These are phyloP conservation scores for Solanum chaucha DNA, from an alignment of 257 asterid genomes.

Conservation along the genomic window DNA sequence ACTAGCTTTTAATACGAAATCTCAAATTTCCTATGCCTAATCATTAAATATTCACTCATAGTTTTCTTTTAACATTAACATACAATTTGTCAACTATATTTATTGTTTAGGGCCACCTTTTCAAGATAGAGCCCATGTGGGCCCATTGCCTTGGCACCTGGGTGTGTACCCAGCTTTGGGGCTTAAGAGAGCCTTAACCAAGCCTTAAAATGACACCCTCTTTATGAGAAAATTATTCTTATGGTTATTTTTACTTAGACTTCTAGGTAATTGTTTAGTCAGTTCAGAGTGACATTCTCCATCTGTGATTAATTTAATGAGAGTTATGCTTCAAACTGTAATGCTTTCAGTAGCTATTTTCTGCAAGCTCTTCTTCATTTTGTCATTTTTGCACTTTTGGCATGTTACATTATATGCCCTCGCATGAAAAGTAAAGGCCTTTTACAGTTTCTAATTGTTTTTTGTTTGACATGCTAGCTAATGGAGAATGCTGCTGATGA, in stretches of 20 bases:
- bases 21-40: background rate
- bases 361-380: background rate
- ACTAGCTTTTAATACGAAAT: background rate
- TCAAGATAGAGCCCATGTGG: background rate
- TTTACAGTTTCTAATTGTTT: background rate
- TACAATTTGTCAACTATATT: background rate
- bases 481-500: constrained; percentile 39
- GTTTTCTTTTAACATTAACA: background rate
- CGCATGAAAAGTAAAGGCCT: background rate
- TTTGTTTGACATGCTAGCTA: constrained; percentile 39
- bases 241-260: background rate
- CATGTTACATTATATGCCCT: background rate
- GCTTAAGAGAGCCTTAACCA: background rate
- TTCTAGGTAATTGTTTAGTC: background rate
- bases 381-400: background rate
- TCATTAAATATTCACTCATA: background rate
- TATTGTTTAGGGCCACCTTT: background rate
- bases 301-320: background rate
- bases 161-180: background rate
- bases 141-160: background rate
- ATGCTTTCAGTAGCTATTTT: background rate
- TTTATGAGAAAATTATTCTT: background rate
- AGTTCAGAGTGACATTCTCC: background rate
- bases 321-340: background rate
- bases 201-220: background rate